A percentile compares a stretch with the other conserved stretches of the same genome.
phyloP scores from a whole-genome alignment of 495 filamentous ascomycete species.

The Lentithecium fluviatile region DNA sequence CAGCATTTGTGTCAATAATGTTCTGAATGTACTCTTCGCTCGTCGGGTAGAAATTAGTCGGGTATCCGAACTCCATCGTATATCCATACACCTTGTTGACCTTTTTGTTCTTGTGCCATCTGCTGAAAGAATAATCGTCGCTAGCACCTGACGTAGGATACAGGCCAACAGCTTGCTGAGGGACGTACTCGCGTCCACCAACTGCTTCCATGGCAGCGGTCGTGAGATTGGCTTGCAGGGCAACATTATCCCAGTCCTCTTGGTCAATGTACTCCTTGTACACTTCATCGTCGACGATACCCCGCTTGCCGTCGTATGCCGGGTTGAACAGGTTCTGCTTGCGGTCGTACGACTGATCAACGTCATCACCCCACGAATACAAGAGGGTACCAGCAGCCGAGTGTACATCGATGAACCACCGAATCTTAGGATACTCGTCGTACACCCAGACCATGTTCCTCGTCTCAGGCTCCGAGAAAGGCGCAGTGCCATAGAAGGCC shows the following conservation, averaged over 20 bases:
- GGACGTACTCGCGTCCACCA: conserved; percentile 36
- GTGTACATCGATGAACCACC: conserved; percentile 50
- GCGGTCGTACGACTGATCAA: conserved; percentile 38
- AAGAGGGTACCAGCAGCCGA: conserved; percentile 44
- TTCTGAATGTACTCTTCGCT: conserved; percentile 40
- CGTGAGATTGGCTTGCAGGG: conserved; percentile 33
- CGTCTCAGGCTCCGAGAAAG: conserved; percentile 53
- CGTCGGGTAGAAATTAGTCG: conserved; percentile 47
- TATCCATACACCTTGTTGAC: conserved; percentile 45
- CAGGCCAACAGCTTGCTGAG: conserved; percentile 39
- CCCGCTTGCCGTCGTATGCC: conserved; percentile 43
- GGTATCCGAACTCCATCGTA: conserved; percentile 48
- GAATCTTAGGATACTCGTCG: conserved; percentile 43
- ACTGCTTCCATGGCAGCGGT: conserved; percentile 39
- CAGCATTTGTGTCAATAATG: conserved; percentile 43
- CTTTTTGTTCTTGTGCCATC: conserved; percentile 34
- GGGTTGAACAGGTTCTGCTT: conserved; percentile 44
- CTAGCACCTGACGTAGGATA: conserved; percentile 44
- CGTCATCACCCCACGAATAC: conserved; percentile 48
- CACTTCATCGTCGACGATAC: conserved; percentile 36
- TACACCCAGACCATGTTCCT: conserved; percentile 43
- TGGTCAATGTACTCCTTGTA: conserved; percentile 45
- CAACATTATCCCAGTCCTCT: conserved; percentile 33
- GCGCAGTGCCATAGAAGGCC: conserved; percentile 51
- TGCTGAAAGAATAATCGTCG: conserved; percentile 44